These are phyloP conservation scores for Ustilago curta DNA, from an alignment of 1,284 basidiomycete genomes.

Conservation along the genomic window DNA sequence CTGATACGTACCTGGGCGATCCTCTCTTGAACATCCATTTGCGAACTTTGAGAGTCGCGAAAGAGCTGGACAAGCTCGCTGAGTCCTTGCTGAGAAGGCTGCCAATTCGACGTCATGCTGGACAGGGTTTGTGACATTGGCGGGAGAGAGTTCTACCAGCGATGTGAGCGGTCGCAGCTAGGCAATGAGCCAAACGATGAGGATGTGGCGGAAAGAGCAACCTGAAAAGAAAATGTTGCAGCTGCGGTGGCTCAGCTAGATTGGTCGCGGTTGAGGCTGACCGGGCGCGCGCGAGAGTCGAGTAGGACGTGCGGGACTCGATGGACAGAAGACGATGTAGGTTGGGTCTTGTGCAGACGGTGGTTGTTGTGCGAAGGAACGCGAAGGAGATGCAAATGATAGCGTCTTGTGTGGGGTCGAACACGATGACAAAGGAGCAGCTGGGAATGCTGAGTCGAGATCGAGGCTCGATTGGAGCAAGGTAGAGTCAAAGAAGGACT, in stretches of 20 bases:
- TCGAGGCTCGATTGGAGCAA: neutral
- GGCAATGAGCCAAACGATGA: no score
- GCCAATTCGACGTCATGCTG: slow-evolving; percentile 54
- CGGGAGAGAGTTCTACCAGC: neutral
- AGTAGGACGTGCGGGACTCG: no score
- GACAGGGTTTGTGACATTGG: slow-evolving; percentile 4
- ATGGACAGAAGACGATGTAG: no score
- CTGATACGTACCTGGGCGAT: slow-evolving; percentile 53
- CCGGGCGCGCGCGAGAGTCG: no score
- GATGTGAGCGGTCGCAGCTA: neutral
- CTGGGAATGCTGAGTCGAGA: slow-evolving; percentile 2
- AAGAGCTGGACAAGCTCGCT: slow-evolving; percentile 64
- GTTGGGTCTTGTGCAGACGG: neutral
- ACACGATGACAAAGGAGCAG: neutral
- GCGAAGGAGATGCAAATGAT: neutral
- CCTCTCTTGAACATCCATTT: slow-evolving; percentile 59
- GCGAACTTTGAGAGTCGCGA: slow-evolving; percentile 61
- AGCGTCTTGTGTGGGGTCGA: neutral
- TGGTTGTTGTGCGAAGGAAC: neutral
- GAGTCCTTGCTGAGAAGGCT: slow-evolving; percentile 61
- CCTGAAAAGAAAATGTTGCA: no score
- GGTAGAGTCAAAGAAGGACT: neutral
- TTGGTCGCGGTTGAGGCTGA: no score
- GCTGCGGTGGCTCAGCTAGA: no score
- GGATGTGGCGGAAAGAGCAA: no score